phyloP scores from a whole-genome alignment of 2,329 filamentous ascomycete species.

The Penicillium italicum region DNA sequence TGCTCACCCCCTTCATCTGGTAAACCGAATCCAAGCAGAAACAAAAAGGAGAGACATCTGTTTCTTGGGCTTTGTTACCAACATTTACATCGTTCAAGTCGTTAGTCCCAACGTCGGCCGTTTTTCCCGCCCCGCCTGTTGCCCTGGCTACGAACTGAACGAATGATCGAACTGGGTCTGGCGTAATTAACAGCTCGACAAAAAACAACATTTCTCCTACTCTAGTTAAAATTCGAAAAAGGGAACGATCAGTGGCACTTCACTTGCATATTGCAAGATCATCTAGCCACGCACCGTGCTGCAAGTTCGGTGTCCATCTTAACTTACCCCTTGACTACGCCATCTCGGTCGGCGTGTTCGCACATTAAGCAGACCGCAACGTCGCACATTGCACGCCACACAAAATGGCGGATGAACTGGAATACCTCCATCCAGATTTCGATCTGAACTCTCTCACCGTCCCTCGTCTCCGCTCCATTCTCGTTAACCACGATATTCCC shows the following conservation, averaged over 20 bases:
- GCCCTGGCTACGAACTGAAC: conserved; percentile 37
- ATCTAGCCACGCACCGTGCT: conserved; percentile 4
- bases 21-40: background rate
- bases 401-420: conserved; percentile 57
- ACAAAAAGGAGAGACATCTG: background rate
- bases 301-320: conserved; percentile 6
- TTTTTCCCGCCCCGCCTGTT: conserved; percentile 30
- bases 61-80: background rate
- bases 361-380: background rate
- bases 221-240: conserved; percentile 16
- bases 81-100: background rate
- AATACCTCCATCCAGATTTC: conserved; percentile 84
- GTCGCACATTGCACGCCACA: conserved; percentile 1
- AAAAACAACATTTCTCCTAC: conserved; percentile 16
- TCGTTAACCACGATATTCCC: conserved; percentile 80
- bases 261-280: conserved; percentile 8
- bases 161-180: conserved; percentile 18
- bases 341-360: conserved; percentile 5
- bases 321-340: background rate
- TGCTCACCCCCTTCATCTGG: background rate
- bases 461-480: conserved; percentile 81
- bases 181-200: conserved; percentile 17
- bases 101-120: background rate
- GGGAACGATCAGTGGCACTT: conserved; percentile 19
- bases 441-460: conserved; percentile 80